phyloP scores from a whole-genome alignment of 805 yeast genomes.

The Soucietia sequanensis region DNA sequence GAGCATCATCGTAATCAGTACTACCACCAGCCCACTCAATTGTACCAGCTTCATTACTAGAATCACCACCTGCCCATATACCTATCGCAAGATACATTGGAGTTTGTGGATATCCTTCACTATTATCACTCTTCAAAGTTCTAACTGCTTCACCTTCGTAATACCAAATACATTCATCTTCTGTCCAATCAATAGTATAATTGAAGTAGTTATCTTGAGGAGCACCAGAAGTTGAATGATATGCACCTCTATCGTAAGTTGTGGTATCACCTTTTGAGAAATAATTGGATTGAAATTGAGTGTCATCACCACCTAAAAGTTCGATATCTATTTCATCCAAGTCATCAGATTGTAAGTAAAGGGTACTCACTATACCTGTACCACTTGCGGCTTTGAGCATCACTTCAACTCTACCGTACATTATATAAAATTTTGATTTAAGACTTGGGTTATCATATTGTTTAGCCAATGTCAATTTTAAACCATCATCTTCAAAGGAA shows the following conservation, averaged over 20 bases:
- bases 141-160: conserved; percentile 68
- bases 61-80: conserved; percentile 80
- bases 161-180: conserved; percentile 61
- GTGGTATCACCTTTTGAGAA: conserved; percentile 77
- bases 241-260: conserved; percentile 77
- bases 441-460: conserved; percentile 75
- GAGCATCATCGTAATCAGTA: conserved; percentile 62
- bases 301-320: conserved; percentile 76
- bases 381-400: conserved; percentile 71
- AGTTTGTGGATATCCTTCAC: conserved; percentile 79
- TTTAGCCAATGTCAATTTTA: conserved; percentile 53
- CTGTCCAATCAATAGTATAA: conserved; percentile 82
- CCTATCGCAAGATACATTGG: conserved; percentile 74
- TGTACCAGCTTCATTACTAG: conserved; percentile 60
- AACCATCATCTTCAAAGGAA: conserved; percentile 51
- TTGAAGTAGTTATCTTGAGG: conserved; percentile 66
- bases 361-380: conserved; percentile 72
- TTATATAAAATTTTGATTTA: conserved; percentile 71
- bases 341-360: conserved; percentile 77
- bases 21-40: conserved; percentile 80
- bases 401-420: conserved; percentile 82
- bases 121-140: conserved; percentile 50
- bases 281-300: conserved; percentile 72
- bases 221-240: conserved; percentile 49
- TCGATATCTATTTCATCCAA: conserved; percentile 86